These are phyloP conservation scores for Zygosaccharomyces bailii DNA, from an alignment of 805 yeast genomes.

Conservation along the genomic window DNA sequence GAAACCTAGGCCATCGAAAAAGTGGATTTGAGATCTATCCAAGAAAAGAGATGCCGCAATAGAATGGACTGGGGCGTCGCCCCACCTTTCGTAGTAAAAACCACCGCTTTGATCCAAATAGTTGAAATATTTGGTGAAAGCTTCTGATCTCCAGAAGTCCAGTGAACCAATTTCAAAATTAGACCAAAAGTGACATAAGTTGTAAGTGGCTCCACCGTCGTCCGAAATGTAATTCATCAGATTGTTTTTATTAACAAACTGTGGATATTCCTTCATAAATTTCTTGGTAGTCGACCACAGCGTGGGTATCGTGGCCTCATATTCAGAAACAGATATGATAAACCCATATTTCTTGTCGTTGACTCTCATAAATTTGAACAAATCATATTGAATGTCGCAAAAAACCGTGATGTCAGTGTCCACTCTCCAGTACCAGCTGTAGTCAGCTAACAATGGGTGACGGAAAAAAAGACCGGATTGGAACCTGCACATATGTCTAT, in stretches of 20 bases:
- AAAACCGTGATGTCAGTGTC: constrained; percentile 62
- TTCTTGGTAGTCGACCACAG: constrained; percentile 56
- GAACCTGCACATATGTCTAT: constrained; percentile 63
- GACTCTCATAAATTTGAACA: constrained; percentile 55
- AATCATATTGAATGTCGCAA: constrained; percentile 63
- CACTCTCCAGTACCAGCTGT: constrained; percentile 72
- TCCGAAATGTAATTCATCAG: constrained; percentile 60
- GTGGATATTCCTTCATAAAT: constrained; percentile 44
- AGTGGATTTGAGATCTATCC: constrained; percentile 56
- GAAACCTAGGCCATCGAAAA: constrained; percentile 74
- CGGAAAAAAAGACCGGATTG: constrained; percentile 56
- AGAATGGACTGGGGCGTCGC: constrained; percentile 90
- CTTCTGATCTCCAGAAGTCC: constrained; percentile 58
- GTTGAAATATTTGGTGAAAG: constrained; percentile 58
- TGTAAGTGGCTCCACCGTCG: constrained; percentile 62
- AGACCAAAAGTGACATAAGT: constrained; percentile 80
- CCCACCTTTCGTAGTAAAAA: constrained; percentile 86
- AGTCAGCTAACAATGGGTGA: constrained; percentile 54
- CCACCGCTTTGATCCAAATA: constrained; percentile 68
- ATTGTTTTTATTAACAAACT: constrained; percentile 44
- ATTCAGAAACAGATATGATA: constrained; percentile 63
- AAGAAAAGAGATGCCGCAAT: constrained; percentile 64
- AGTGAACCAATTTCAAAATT: constrained; percentile 74
- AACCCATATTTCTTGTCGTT: constrained; percentile 63
- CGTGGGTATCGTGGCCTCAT: constrained; percentile 54